Base-by-base conservation (phyloP, 2,329 filamentous ascomycete genomes). In the Uncinocarpus reesii region DNA sequence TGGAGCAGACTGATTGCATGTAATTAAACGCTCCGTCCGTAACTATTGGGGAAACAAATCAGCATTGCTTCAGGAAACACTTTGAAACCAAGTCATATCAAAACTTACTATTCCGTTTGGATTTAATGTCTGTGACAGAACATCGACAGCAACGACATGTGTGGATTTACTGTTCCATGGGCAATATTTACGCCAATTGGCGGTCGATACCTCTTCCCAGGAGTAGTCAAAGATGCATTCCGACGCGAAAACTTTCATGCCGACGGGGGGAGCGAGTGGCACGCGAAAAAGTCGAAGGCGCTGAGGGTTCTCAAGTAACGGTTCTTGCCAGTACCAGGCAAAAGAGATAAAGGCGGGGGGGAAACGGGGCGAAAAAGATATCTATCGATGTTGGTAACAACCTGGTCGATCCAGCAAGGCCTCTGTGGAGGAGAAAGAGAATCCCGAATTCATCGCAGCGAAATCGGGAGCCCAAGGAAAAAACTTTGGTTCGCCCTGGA, bases 111-210 rank as follows among this genome's bases (percentile, higher is more conserved):
- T 83, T 60, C 81, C 80, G 34, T 62, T 58, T 5, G 77, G 66
- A 60, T 85, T 80, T 32, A 86, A 71, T 7, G 66, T 66, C 54
- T 92, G 85, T 46, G 81, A 83, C 59, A 98, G 70, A 11, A 90
- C 96, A 71, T 98, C 92, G 61, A 96, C 92, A 57, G 87, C 89
- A 56, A 93, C 81, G 57, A 98, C 92, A 68, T 98, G 92, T 34
- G 88, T 86, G n/a, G 86, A 89, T 71, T 95, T 92, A 67, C 95
- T 85, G 73, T 98, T 98, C 90, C 92, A 96, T 16, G 90, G 90
- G 62, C 87, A 93, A 71, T 98, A 98, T 69, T 98, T 98, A 59
- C 82, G 84, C 92, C 92, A 98, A 77, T 98, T 98, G 65, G 86
- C 88, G 11, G 87, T 88, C 21, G 88, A 95, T 29, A 98, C 92